Evolutionary conservation across 2,329 filamentous ascomycete species (phyloP).

Genomic region (Colletotrichum destructivum): DNA sequence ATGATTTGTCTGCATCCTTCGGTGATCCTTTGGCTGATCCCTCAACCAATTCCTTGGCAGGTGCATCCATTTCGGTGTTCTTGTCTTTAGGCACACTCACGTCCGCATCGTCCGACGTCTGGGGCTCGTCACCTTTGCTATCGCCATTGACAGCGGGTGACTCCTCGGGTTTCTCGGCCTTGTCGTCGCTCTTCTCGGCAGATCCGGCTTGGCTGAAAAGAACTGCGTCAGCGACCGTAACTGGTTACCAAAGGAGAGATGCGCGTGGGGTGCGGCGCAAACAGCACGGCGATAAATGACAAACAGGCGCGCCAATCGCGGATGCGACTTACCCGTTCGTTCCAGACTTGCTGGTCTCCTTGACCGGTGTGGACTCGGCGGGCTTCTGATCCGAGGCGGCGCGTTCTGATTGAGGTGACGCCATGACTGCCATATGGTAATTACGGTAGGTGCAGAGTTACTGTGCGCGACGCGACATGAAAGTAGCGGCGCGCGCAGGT

Average conservation of each 20-base stretch:
- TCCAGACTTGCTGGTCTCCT: constrained; percentile 52
- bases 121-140: constrained; percentile 43
- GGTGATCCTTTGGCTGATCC: constrained; percentile 12
- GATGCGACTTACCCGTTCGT: constrained; percentile 56
- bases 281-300: constrained; percentile 39
- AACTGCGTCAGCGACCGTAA: constrained; percentile 7
- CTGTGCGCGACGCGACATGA: constrained; percentile 55
- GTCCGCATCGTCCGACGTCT: constrained; percentile 29
- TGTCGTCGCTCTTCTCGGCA: constrained; percentile 43
- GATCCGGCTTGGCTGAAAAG: constrained; percentile 49
- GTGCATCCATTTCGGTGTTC: constrained; percentile 1
- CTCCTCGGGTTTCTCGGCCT: constrained; percentile 43
- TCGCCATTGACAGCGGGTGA: constrained; percentile 47
- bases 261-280: constrained; percentile 42
- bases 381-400: constrained; percentile 65
- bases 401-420: constrained; percentile 62
- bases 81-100: constrained; percentile 23
- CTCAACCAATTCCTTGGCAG: constrained; percentile 2
- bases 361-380: constrained; percentile 48
- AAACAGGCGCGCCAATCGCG: constrained; percentile 6
- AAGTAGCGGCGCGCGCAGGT: constrained; percentile 43
- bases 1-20: constrained; percentile 15
- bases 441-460: constrained; percentile 48
- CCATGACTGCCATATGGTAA: constrained; percentile 68
- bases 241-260: constrained; percentile 30